These are phyloP conservation scores for Lactarius deliciosus DNA, from an alignment of 768 basidiomycete genomes.

Conservation along the genomic window DNA sequence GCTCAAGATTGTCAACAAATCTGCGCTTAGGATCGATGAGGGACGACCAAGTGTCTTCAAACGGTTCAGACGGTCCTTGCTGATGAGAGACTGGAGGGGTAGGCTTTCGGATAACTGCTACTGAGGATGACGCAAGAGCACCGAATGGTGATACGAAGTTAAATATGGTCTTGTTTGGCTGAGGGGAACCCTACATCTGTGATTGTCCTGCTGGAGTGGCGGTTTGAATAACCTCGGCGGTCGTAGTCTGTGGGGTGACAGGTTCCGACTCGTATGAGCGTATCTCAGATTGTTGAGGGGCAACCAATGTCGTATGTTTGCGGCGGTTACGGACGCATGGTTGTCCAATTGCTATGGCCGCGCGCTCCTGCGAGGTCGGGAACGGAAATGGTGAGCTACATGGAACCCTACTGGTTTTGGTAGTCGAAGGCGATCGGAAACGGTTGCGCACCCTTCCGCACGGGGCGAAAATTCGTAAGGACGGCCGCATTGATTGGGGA, in stretches of 20 bases:
- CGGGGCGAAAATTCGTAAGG: too few species aligned
- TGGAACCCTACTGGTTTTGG: too few species aligned
- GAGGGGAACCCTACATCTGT: slow-evolving; percentile 55
- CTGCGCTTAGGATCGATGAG: slow-evolving; percentile 65
- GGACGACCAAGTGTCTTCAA: slow-evolving; percentile 57
- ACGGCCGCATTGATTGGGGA: too few species aligned
- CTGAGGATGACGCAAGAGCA: slow-evolving; percentile 55
- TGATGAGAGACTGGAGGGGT: slow-evolving; percentile 45
- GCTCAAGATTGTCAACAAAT: slow-evolving; percentile 80
- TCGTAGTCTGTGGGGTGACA: slow-evolving; percentile 28
- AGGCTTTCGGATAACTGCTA: slow-evolving; percentile 59
- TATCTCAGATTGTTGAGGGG: slow-evolving; percentile 16
- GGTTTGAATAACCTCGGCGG: slow-evolving; percentile 27
- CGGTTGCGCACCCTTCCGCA: too few species aligned
- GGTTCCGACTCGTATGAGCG: slow-evolving; percentile 30
- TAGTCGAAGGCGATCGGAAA: too few species aligned
- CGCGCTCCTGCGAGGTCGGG: too few species aligned
- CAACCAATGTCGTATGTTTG: neutral
- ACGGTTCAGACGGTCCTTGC: slow-evolving; percentile 47
- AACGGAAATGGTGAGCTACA: too few species aligned
- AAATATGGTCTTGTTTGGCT: slow-evolving; percentile 79
- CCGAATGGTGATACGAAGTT: slow-evolving; percentile 86
- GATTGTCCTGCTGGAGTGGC: slow-evolving; percentile 17
- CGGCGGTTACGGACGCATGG: too few species aligned
- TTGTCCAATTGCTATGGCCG: too few species aligned